Base-by-base conservation (phyloP, 2,329 filamentous ascomycete genomes). In the Colletotrichum sojae region DNA sequence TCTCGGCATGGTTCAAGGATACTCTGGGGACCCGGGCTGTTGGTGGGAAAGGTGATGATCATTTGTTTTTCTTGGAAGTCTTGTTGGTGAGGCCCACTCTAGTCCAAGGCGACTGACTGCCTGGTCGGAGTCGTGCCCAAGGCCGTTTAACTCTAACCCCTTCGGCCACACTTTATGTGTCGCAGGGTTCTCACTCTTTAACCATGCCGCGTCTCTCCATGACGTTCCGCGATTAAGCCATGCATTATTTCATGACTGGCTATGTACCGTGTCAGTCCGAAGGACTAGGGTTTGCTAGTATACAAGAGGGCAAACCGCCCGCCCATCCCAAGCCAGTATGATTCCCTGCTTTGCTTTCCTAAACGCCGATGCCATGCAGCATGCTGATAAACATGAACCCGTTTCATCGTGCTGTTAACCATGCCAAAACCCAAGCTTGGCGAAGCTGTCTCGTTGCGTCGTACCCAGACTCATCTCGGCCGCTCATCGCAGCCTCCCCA, bases 311-410 rank as follows among this genome's bases (percentile, higher is more conserved):
- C 45, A 49, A 31, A 40, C 25, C 52, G 13, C 43, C 51, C 48
- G 39, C 59, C 63, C 57, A 49, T 68, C 54, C 57, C 25, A 70
- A 70, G 63, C 67, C 63, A 67, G 61, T 61, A 63, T 69, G 57
- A 52, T 59, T 57, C 63, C 56, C 54, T 65, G 58, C 49, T 69
- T 60, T 69, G 53, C 65, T 71, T 71, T 69, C 69, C 69, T 53
- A 55, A 72, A 71, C 78, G 78, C 78, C 78, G 69, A 73, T 76
- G 76, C 78, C 77, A 80, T 80, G 78, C 78, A 77, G 70, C 76
- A 76, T 78, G 72, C 73, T 73, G 60, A 65, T 55, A 54, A 69
- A 54, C 57, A 55, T 67, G 52, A 62, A 56, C 31, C 48, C 54
- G 56, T 67, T 55, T 59, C 59, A 67, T 63, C 62, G 70, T 71